These are phyloP conservation scores for Leccinum griseonigrum DNA, from an alignment of 1,284 basidiomycete genomes.

Conservation along the genomic window DNA sequence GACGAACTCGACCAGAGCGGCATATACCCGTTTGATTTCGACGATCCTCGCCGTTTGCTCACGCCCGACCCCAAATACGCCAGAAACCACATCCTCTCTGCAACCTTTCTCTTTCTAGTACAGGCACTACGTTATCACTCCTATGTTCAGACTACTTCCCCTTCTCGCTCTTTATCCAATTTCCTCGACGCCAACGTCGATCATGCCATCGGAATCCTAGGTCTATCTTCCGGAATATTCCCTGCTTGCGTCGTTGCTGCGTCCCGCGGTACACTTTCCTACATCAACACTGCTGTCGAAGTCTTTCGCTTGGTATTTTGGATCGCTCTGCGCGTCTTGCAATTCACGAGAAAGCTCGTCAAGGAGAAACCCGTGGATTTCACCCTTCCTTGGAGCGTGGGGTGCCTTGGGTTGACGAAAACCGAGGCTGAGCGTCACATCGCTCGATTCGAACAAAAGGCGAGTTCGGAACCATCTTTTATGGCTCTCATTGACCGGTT, in stretches of 20 bases:
- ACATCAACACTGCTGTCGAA: slow-evolving; percentile 47
- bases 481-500: slow-evolving; percentile 7
- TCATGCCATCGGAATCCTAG: slow-evolving; percentile 44
- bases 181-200: slow-evolving; percentile 37
- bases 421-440: slow-evolving; percentile 39
- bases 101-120: slow-evolving; percentile 46
- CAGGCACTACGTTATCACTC: slow-evolving; percentile 55
- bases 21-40: slow-evolving; percentile 44
- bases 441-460: slow-evolving; percentile 37
- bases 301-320: slow-evolving; percentile 55
- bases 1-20: slow-evolving; percentile 35
- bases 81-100: slow-evolving; percentile 46
- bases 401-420: slow-evolving; percentile 43
- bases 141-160: slow-evolving; percentile 34
- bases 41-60: slow-evolving; percentile 39
- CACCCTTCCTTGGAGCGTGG: slow-evolving; percentile 50
- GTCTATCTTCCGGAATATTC: slow-evolving; percentile 63
- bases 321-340: slow-evolving; percentile 52
- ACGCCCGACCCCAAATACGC: slow-evolving; percentile 32
- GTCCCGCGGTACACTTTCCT: slow-evolving; percentile 41
- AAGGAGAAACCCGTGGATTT: slow-evolving; percentile 22
- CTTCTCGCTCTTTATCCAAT: slow-evolving; percentile 35
- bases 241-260: slow-evolving; percentile 53
- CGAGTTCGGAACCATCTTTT: slow-evolving; percentile 11
- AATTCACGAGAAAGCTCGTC: slow-evolving; percentile 37